Base-by-base conservation (phyloP, 352 stramenopile genomes). In the Pythium grandisporangium region DNA sequence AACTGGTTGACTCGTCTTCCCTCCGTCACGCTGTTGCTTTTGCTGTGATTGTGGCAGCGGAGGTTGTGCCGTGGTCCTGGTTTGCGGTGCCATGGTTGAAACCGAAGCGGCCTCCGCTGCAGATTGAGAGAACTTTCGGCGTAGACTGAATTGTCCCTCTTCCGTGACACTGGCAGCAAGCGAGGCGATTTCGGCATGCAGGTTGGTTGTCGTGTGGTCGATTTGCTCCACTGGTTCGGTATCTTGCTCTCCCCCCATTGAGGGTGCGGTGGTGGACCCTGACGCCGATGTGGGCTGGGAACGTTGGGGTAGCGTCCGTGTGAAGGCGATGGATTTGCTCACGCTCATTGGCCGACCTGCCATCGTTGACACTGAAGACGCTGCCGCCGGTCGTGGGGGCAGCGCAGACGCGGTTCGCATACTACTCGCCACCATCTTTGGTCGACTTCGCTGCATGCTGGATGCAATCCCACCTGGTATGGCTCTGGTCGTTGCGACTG, bases 181-280 rank as follows among this genome's bases (percentile, higher is more conserved):
- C 2, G 61, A 84, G 27, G 81, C 75, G 38, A 96, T 96, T 48
- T 92, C 69, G 2, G 80, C 53, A 43, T 91, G 77, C 30, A 96
- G 45, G 30, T 94, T 85, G 4, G 64, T 84, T 4, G 54, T 80
- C 17, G 63, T 39, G 50, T 85, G 69, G 45, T 88, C 73, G 41
- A 95, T 85, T 25, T 77, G 62, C 38, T 86, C 53, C 14, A 86
- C 55, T 11, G 54, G 58, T 17, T 57, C 64, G 22, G 67, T 38
- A 1, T 53, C 42, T 6, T 71, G 67, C 16, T 83, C 66, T 17
- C 75, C 64, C 17, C n/a, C n/a, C n/a, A n/a, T n/a, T n/a, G n/a
- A n/a, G n/a, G n/a, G n/a, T n/a, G n/a, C n/a, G n/a, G n/a, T n/a
- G n/a, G n/a, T n/a, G n/a, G n/a, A n/a, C n/a, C n/a, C n/a, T n/a